These are phyloP conservation scores for Bryum argenteum DNA, from an alignment of 225 moss, liverwort and hornwort genomes.

Conservation along the genomic window DNA sequence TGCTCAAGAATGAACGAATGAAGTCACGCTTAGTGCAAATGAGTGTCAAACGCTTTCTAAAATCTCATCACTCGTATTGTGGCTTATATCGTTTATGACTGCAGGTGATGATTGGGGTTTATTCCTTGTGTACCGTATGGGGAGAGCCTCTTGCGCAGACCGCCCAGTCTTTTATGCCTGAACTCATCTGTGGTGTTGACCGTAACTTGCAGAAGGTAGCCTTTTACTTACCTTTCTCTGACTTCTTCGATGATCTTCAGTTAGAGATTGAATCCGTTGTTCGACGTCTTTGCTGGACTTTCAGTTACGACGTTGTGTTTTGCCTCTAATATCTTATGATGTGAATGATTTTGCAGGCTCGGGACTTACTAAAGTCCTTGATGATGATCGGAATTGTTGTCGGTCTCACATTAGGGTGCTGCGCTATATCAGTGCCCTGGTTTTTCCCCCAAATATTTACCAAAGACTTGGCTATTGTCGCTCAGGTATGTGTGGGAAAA, in stretches of 20 bases:
- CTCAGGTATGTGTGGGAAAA: constrained; percentile 47
- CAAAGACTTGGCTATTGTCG: constrained; percentile 62
- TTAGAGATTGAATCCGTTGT: background rate
- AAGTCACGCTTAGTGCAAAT: background rate
- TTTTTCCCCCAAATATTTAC: constrained; percentile 84
- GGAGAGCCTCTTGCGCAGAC: constrained; percentile 95
- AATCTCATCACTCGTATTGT: constrained; percentile 18
- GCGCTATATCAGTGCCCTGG: constrained; percentile 79
- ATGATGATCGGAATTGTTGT: constrained; percentile 68
- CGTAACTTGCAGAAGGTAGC: constrained; percentile 79
- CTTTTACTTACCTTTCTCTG: background rate
- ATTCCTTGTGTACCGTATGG: constrained; percentile 77
- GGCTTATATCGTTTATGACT: constrained; percentile 17
- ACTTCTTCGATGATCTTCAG: constrained; percentile 2
- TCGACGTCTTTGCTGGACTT: constrained; percentile 10
- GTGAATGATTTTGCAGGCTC: constrained; percentile 56
- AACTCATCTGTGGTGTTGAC: constrained; percentile 65
- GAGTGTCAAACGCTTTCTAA: background rate
- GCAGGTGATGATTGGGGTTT: constrained; percentile 94
- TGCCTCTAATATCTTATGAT: constrained; percentile 10
- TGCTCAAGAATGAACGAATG: background rate
- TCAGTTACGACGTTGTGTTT: background rate
- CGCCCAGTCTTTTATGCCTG: constrained; percentile 96
- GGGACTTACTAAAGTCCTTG: constrained; percentile 69
- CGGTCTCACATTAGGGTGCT: constrained; percentile 58